Percentiles rank a stretch among this genome's conserved stretches.
Conservation (phyloP, 768 basidiomycete species). For the Gloeophyllum trabeum region DNA sequence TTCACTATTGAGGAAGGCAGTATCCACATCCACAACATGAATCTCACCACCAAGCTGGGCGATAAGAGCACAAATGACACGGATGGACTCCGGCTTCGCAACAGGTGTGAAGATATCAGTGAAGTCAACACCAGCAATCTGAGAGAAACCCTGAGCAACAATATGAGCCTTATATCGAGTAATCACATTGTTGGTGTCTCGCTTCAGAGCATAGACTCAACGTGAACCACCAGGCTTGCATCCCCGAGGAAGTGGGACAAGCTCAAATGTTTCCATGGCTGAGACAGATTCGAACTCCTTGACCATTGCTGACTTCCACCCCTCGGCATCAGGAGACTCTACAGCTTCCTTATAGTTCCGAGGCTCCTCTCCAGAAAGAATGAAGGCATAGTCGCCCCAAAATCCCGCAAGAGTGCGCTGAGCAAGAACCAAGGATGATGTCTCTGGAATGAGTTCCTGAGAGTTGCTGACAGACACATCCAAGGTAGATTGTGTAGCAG, state of each 20-base stretch:
- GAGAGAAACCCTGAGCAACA: constrained; percentile 21
- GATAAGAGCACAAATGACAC: constrained; percentile 15
- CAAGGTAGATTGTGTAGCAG: too few relatives aligned
- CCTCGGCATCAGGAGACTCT: constrained; percentile 3
- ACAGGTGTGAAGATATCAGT: constrained; percentile 20
- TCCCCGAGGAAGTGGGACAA: constrained; percentile 11
- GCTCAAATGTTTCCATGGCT: constrained; percentile 10
- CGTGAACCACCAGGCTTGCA: constrained; percentile 15
- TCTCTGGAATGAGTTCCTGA: too few relatives aligned
- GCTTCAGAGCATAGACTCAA: constrained; percentile 24
- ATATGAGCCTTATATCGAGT: constrained; percentile 22
- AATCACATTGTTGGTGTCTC: constrained; percentile 15
- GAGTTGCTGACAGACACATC: too few relatives aligned
- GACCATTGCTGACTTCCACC: constrained; percentile 7
- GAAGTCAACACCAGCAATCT: constrained; percentile 17
- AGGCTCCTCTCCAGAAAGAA: too few relatives aligned
- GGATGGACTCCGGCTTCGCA: constrained; percentile 10
- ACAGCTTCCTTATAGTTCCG: constrained; percentile 2
- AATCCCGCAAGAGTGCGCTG: too few relatives aligned
- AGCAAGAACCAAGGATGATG: too few relatives aligned
- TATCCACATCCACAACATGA: constrained; percentile 12
- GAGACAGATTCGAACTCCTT: constrained; percentile 4
- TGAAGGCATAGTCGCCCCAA: too few relatives aligned
- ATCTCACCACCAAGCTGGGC: constrained; percentile 13
- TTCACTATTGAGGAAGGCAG: constrained; percentile 11